Percentiles rank a stretch among this genome's conserved stretches.
These are phyloP conservation scores for Puccinia sorghi DNA, from an alignment of 1,284 basidiomycete species.

Conservation along the genomic window DNA sequence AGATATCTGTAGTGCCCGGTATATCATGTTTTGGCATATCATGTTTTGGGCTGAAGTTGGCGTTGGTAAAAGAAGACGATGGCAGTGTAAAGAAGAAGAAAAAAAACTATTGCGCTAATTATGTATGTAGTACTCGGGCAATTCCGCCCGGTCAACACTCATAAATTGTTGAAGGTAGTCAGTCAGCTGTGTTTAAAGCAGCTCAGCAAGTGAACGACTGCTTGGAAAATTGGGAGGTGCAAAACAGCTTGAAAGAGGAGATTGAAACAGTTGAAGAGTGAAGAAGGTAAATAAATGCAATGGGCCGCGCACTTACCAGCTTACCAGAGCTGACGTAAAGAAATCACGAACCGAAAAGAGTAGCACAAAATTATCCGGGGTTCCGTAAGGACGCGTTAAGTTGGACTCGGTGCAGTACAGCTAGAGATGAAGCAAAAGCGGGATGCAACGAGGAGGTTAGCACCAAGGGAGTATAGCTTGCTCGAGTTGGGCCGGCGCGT, in stretches of 20 bases:
- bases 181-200: not conserved
- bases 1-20: not conserved
- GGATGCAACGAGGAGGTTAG: not conserved
- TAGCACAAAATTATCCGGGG: not conserved
- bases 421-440: not conserved
- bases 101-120: not conserved
- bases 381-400: not conserved
- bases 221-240: too few species aligned
- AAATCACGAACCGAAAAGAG: not conserved
- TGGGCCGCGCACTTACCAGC: constrained; percentile 2
- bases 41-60: not conserved
- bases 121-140: not conserved
- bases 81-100: not conserved
- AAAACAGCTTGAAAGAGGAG: not conserved
- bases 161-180: too few species aligned
- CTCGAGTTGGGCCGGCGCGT: not conserved
- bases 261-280: not conserved
- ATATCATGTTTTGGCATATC: constrained; percentile 1
- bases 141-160: not conserved
- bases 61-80: constrained; percentile 7
- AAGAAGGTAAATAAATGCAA: not conserved
- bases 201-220: too few species aligned
- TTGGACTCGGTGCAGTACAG: constrained; percentile 1
- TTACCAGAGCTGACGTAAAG: constrained; percentile 15
- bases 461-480: not conserved